A percentile compares a stretch with the other conserved stretches of the same genome.
Evolutionary conservation across 352 stramenopile species (phyloP).

Genomic region (Phytophthora melonis): DNA sequence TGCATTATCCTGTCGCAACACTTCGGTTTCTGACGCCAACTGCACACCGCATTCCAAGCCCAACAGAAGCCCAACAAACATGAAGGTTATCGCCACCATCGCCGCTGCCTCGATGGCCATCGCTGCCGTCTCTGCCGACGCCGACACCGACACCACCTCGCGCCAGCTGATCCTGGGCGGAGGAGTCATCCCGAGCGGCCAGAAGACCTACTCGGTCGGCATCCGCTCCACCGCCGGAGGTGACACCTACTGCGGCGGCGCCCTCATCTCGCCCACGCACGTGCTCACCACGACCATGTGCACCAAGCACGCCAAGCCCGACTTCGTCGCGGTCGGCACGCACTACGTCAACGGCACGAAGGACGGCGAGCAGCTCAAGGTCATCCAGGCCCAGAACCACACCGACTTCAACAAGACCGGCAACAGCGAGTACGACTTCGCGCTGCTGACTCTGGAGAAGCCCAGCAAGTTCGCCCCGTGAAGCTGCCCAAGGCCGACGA

Average conservation of each 20-base stretch:
- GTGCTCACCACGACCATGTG: conserved; percentile 25
- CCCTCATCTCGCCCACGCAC: conserved; percentile 11
- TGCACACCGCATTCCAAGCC: conserved; percentile 20
- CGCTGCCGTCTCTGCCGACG: conserved; percentile 1
- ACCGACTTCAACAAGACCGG: neutral
- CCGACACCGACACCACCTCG: conserved; percentile 4
- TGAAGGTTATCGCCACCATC: conserved; percentile 22
- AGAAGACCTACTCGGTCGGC: conserved; percentile 42
- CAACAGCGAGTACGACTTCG: conserved; percentile 40
- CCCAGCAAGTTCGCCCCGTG: conserved; percentile 41
- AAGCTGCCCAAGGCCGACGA: conserved; percentile 36
- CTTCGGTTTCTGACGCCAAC: conserved; percentile 22
- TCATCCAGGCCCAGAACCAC: conserved; percentile 15
- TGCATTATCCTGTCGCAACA: neutral
- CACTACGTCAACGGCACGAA: conserved; percentile 31
- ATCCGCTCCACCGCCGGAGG: conserved; percentile 28
- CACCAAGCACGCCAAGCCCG: neutral
- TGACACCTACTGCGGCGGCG: conserved; percentile 22
- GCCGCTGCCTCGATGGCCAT: conserved; percentile 18
- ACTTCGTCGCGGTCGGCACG: conserved; percentile 22
- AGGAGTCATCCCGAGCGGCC: conserved; percentile 36
- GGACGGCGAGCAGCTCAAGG: conserved; percentile 29
- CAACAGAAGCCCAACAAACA: neutral
- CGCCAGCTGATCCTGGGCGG: conserved; percentile 48
- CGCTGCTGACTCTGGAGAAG: conserved; percentile 47